Evolutionary conservation across 768 basidiomycete species (phyloP).

Genomic region (Sarcodon aspratus): DNA sequence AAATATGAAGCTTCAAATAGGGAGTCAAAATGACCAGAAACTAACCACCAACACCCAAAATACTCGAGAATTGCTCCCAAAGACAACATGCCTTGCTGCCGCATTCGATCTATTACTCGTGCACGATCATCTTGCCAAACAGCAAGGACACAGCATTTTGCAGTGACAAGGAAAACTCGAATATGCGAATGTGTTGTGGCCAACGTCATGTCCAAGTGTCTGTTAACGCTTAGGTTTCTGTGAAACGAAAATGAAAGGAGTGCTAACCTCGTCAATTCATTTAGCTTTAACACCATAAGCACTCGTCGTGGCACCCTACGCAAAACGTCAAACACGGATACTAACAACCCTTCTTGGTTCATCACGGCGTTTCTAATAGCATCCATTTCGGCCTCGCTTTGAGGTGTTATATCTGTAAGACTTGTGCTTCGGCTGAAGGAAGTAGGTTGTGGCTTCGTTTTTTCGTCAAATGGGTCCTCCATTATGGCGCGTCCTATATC

Average conservation of each 20-base stretch:
- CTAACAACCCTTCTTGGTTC: constrained; percentile 68
- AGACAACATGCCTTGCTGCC: constrained; percentile 38
- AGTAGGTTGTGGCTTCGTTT: constrained; percentile 19
- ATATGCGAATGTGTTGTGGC: constrained; percentile 81
- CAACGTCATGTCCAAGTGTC: constrained; percentile 75
- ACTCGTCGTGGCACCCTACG: constrained; percentile 77
- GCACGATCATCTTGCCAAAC: constrained; percentile 62
- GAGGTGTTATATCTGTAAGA: constrained; percentile 64
- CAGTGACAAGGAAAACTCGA: constrained; percentile 86
- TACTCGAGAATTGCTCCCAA: constrained; percentile 35
- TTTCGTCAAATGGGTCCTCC: constrained; percentile 44
- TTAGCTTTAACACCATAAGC: constrained; percentile 76
- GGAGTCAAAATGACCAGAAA: background rate
- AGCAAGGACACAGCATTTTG: constrained; percentile 75
- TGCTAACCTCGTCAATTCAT: constrained; percentile 67
- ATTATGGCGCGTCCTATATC: constrained; percentile 51
- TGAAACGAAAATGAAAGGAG: background rate
- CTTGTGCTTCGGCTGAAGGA: constrained; percentile 54
- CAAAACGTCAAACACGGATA: constrained; percentile 81
- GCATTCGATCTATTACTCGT: constrained; percentile 26
- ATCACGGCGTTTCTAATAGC: constrained; percentile 77
- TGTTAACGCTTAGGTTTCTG: constrained; percentile 13
- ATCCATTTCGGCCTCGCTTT: constrained; percentile 69
- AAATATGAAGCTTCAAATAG: constrained; percentile 1
- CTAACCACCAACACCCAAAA: constrained; percentile 62